These are phyloP conservation scores for Handroanthus guayacan DNA, from an alignment of 257 asterid species.

Conservation along the genomic window DNA sequence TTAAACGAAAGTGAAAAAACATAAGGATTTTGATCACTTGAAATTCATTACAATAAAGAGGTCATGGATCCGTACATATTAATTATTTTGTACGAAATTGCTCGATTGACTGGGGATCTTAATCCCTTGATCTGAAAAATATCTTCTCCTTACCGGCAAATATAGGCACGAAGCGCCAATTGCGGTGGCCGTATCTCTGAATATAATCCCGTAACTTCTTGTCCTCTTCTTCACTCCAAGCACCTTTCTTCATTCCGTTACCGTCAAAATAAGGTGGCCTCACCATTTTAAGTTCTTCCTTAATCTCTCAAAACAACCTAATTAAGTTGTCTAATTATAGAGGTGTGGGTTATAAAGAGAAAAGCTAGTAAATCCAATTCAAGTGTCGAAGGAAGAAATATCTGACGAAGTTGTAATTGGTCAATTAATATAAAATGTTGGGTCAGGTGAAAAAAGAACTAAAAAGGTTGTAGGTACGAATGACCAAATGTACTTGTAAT, in stretches of 20 bases:
- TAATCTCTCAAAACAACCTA: neutral
- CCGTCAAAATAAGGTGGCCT: constrained; percentile 40
- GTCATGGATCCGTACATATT: neutral
- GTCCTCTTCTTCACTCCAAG: constrained; percentile 59
- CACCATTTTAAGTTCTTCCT: constrained; percentile 39
- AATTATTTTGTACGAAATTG: neutral
- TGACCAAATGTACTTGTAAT: too few species aligned
- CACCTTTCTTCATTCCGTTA: constrained; percentile 53
- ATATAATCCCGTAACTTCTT: constrained; percentile 44
- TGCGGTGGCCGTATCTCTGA: constrained; percentile 38
- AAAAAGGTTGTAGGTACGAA: too few species aligned
- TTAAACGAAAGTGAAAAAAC: too few species aligned
- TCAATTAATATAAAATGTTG: too few species aligned
- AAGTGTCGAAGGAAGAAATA: constrained; percentile 26
- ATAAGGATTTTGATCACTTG: too few species aligned
- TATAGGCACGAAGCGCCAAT: constrained; percentile 49
- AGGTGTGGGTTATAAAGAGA: neutral
- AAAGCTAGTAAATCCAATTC: neutral
- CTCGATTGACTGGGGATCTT: neutral
- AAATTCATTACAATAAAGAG: neutral
- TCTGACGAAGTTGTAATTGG: neutral
- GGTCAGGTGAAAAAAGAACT: too few species aligned
- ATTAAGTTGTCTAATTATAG: neutral
- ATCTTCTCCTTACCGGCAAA: constrained; percentile 35
- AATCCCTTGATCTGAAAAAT: neutral